Evolutionary conservation across 1,139 yeast species (phyloP), one percentile per base, ranked within the genome.

Genomic region (Diutina sp.): DNA sequence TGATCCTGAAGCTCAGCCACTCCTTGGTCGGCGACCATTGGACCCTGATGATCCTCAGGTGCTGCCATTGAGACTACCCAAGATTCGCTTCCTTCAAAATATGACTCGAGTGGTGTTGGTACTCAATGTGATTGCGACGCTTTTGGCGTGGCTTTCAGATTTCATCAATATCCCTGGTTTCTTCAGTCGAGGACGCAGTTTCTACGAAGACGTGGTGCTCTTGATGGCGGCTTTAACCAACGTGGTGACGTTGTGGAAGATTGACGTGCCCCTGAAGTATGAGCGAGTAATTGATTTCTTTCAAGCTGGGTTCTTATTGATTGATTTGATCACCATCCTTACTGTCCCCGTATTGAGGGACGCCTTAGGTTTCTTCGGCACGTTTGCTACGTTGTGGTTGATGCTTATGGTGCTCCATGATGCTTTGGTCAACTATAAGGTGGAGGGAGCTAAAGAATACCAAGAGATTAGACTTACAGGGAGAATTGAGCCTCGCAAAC

Each of bases 1-100:
- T 7, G 53, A 50, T 32, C 41, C 32, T 12, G 53, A 50, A 32
- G 12, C 16, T 25, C 21, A 14, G 9, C 53, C 53, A 2, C 29
- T 50, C 4, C 53, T 50, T 32, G 53, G 53, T 7, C 44, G 11
- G 16, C 41, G 53, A 11, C 44, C 44, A 14, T 50, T 60, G 46
- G 77, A 74, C 60, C 86, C 86, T 2, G 87, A 82, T 61, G 87
- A 84, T 63, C 87, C 88, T 1, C 69, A 74, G n/a, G 87, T 83
- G 9, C 75, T 85, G 3, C 87, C 90, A 1, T 65, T 83, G 62
- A 82, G 82, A 59, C 78, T 84, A 55, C 70, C 76, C 53, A 68
- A 73, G 47, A 77, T 85, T 51, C 69, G 78, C 46, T 57, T 76
- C 1, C 65, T 83, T 18, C 72, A 82, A 41, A 62, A 72, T 14